Evolutionary conservation across 495 filamentous ascomycete species (phyloP), one percentile per base, ranked within the genome.

Genomic region (Hamigera avellanea): DNA sequence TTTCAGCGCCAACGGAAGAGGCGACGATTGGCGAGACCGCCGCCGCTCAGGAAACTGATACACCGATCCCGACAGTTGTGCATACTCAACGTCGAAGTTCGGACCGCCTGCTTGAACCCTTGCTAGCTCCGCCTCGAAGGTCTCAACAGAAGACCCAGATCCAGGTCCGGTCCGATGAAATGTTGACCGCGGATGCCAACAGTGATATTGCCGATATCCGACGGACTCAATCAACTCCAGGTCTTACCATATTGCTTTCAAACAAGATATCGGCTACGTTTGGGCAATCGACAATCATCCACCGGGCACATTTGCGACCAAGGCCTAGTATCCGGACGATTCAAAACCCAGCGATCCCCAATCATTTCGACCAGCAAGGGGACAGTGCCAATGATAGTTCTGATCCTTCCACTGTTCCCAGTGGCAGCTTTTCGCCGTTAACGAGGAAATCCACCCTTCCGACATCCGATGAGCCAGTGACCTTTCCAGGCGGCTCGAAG

Each of bases 211-310:
- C 30, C 3, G 15, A 10, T 16, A 32, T 32, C 27, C 19, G n/a
- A 32, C 44, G 32, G 39, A 48, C 35, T 33, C 42, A 38, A 18
- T 49, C 46, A 17, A 44, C 33, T 13, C 47, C 43, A 18, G 59
- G 48, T 31, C 49, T 70, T 13, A 49, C 61, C 34, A 50, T 59
- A 31, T 62, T 67, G 19, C 45, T 77, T 13, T 63, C 69, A 2
- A 60, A 59, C 25, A 75, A 61, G 41, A 32, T 76, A 14, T 76
- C 71, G 0, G 49, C 53, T 8, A 54, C 66, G 2, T 66, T 76
- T 40, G 64, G 63, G 0, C 61, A 67, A 18, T 62, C 67, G 14
- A 78, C 74, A 10, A 66, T 76, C 3, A 66, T 78, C 27, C 71
- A 62, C 33, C 69, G 70, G 9, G 55, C 61, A 0, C 56, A 66